Base-by-base conservation (phyloP, 345 rosid genomes). In the Sonneratia alba region DNA sequence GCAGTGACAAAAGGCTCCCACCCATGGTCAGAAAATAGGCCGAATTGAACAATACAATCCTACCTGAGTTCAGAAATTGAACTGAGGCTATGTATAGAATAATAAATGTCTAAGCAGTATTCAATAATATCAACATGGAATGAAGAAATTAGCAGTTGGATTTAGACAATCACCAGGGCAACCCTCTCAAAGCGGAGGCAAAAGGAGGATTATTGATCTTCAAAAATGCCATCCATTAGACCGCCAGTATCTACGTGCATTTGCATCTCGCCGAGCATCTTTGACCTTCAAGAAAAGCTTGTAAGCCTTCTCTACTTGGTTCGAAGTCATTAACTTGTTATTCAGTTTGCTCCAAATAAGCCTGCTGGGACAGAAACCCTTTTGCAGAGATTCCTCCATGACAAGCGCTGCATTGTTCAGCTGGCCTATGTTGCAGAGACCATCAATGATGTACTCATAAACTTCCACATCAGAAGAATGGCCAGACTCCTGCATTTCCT, bases 191-290 rank as follows among this genome's bases (percentile, higher is more conserved):
- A 9, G 27, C 24, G 3, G n/a, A 9, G 61, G 61, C 22, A 55
- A 55, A 55, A 7, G n/a, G 24, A 55, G 24, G 24, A 18, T 21
- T 21, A 3, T 18, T 18, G 65, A 51, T 70, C 72, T 71, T 91
- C 83, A 94, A 82, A 91, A 90, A 79, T 90, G 96, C 97, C 98
- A 94, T 34, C 98, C 98, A 45, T 87, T 94, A 68, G 91, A 38
- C 61, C 91, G 88, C 95, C 96, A 91, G 80, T 55, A 84, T 80
- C 78, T 87, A 48, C 84, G 80, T 53, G 95, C 90, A 83, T 90
- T 91, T 36, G 88, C 95, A 76, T 70, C 43, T 65, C 61, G 69
- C 24, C 95, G 98, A 74, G 97, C 96, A 69, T 51, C 78, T 83
- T 81, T 94, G 67, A 91, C 76, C 83, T 88, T 90, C 76, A 84